These are phyloP conservation scores for Logfia minima DNA, from an alignment of 129 eudicot species.

Conservation along the genomic window DNA sequence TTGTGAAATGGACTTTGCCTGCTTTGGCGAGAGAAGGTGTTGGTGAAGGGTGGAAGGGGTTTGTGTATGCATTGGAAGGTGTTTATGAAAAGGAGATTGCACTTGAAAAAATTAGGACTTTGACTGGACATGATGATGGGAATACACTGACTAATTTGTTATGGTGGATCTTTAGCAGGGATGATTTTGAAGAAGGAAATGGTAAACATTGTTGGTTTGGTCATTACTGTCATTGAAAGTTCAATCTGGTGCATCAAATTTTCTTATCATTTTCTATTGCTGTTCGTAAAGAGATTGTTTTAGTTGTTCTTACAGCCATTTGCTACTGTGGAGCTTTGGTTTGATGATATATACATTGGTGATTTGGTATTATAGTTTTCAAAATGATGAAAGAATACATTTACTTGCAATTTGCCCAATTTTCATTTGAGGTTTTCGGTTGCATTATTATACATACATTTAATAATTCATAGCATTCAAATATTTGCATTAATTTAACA, in stretches of 20 bases:
- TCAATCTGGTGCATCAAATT: not conserved
- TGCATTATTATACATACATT: not conserved
- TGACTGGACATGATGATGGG: constrained; percentile 78
- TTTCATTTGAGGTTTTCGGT: not conserved
- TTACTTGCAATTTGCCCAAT: not conserved
- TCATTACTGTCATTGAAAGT: constrained; percentile 54
- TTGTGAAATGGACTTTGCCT: constrained; percentile 74
- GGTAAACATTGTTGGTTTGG: constrained; percentile 59
- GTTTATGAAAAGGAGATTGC: constrained; percentile 66
- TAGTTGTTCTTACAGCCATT: not conserved
- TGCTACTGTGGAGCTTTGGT: not conserved
- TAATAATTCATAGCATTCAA: not conserved
- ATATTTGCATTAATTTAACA: not conserved
- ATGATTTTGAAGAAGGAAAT: constrained; percentile 45
- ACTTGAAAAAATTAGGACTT: constrained; percentile 48
- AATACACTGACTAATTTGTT: constrained; percentile 72
- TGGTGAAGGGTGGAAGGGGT: constrained; percentile 96
- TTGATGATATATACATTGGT: not conserved
- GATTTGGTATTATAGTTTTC: not conserved
- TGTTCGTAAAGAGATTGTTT: constrained; percentile 9
- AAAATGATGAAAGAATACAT: not conserved
- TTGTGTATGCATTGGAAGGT: constrained; percentile 80
- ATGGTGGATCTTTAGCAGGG: constrained; percentile 91
- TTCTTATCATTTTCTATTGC: not conserved
- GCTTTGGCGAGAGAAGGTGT: constrained; percentile 75